Percentiles rank a stretch among this genome's conserved stretches.
phyloP scores from a whole-genome alignment of 2,329 filamentous ascomycete genomes.

The Hypoxylon sp. region DNA sequence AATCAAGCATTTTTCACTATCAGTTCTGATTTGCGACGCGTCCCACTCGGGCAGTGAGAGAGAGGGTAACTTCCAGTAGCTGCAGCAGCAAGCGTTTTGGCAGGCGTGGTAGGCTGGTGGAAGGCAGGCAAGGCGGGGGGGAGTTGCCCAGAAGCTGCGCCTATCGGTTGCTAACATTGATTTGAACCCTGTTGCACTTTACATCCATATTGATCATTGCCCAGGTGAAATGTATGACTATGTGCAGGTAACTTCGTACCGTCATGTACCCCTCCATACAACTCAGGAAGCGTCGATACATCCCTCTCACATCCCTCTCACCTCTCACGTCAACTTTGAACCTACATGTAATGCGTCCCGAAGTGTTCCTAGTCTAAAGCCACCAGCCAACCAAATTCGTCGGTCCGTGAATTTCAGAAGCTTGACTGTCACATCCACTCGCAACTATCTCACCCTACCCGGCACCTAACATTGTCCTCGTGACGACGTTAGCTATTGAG shows the following conservation, averaged over 20 bases:
- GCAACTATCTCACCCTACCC: constrained; percentile 40
- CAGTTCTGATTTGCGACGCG: constrained; percentile 45
- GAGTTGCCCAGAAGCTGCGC: constrained; percentile 16
- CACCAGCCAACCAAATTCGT: constrained; percentile 34
- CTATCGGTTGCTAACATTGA: constrained; percentile 31
- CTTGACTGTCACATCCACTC: constrained; percentile 43
- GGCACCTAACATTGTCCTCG: constrained; percentile 43
- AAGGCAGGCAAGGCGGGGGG: constrained; percentile 25
- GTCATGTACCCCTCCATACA: background rate
- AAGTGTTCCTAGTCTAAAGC: constrained; percentile 36
- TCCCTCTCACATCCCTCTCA: background rate
- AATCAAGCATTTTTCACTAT: constrained; percentile 45
- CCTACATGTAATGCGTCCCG: constrained; percentile 33
- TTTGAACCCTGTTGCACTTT: constrained; percentile 3
- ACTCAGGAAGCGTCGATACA: background rate
- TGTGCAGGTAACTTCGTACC: background rate
- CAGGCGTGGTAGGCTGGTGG: too few species aligned
- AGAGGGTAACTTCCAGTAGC: constrained; percentile 4
- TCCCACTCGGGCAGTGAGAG: constrained; percentile 25
- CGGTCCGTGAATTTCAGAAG: constrained; percentile 41
- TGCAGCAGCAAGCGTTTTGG: constrained; percentile 4
- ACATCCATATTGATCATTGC: too few species aligned
- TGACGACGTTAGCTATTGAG: constrained; percentile 39
- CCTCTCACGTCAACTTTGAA: constrained; percentile 34
- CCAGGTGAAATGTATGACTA: too few species aligned